phyloP scores from a whole-genome alignment of 1,139 yeast species.

The Protomyces arabidopsidicola region DNA sequence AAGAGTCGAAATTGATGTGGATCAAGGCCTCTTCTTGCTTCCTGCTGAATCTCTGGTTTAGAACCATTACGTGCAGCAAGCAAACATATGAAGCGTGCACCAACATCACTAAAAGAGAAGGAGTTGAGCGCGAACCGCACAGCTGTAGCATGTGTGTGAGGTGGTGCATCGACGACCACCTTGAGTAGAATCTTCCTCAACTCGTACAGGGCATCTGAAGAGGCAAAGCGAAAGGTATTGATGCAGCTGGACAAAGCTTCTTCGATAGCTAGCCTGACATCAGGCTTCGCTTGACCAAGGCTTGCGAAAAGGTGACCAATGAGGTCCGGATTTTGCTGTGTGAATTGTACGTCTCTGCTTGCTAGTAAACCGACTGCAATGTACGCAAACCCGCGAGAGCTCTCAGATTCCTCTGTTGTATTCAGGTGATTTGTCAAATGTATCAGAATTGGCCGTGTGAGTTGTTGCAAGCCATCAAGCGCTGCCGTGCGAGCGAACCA shows the following conservation, averaged over 20 bases:
- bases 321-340: conserved; percentile 48
- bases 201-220: conserved; percentile 42
- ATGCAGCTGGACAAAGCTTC: conserved; percentile 64
- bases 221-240: conserved; percentile 47
- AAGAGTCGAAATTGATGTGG: conserved; percentile 59
- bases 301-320: conserved; percentile 68
- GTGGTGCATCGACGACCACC: conserved; percentile 38
- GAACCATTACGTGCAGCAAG: conserved; percentile 56
- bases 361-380: conserved; percentile 11
- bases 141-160: conserved; percentile 47
- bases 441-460: conserved; percentile 30
- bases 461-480: background rate
- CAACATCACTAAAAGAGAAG: conserved; percentile 63
- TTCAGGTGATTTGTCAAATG: conserved; percentile 31
- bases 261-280: conserved; percentile 64
- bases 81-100: conserved; percentile 64
- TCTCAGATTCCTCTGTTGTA: background rate
- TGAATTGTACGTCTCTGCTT: conserved; percentile 45
- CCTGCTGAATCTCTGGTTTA: conserved; percentile 71
- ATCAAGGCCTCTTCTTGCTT: conserved; percentile 73
- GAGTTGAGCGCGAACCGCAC: conserved; percentile 62
- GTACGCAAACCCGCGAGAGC: conserved; percentile 6
- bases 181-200: conserved; percentile 49
- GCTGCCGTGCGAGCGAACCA: conserved; percentile 44
- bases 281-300: conserved; percentile 59